Base-by-base conservation (phyloP, 495 filamentous ascomycete species). In the Darksidea phi region DNA sequence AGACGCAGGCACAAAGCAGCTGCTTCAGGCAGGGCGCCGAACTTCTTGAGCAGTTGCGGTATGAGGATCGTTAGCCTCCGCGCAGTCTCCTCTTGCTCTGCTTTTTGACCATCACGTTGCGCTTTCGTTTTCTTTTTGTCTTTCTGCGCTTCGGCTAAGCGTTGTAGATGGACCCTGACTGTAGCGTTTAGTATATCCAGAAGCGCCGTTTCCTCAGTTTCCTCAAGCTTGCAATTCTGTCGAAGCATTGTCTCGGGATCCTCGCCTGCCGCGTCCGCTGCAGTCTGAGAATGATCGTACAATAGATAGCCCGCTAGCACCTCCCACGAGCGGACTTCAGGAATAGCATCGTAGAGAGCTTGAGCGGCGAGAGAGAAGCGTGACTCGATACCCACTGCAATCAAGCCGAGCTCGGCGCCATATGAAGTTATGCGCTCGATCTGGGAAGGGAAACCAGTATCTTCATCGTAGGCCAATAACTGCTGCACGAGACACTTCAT, bases 401-500 rank as follows among this genome's bases (percentile, higher is more conserved):
- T 78, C 8, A 88, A 68, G 11, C 55, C 70, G 55, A 46, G 73
- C 64, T 55, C 62, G 37, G 61, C 53, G 13, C 62, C 57, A 0
- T 55, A 52, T 1, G 55, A 26, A 15, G 65, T 52, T 3, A 59
- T 25, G 7, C 58, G 48, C 21, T 70, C 69, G 6, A 75, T 67
- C 25, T 73, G 68, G 21, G 51, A 65, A 1, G 70, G 70, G 24
- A 72, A 50, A 41, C 72, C 76, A 28, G 80, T 79, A 28, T 79
- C 76, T 47, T 79, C 78, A 60, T 70, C 71, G 61, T 96, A 97
- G 4, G 82, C 77, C 15, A 86, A 79, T n/a, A 98, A 78, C 13
- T 88, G 85, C 70, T 96, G 91, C 0, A 84, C 88, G 4, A 98
- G 79, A 57, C 88, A 91, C 74, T 97, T 98, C 66, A 91, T 86